Evolutionary conservation across 805 yeast species (phyloP).

Genomic region (Ogataea paraovalis): DNA sequence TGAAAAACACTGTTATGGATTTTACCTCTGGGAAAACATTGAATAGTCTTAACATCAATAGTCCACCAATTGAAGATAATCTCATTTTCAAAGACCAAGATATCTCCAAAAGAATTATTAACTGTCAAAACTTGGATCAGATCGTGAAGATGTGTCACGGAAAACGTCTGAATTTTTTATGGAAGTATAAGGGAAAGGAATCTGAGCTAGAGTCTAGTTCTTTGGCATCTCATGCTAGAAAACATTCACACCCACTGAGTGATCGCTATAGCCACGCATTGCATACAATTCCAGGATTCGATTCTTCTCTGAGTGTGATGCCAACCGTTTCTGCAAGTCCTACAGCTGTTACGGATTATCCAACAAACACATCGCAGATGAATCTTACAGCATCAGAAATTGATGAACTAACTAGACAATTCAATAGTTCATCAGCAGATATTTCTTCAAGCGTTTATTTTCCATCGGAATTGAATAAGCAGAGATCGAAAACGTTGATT

Average conservation of each 20-base stretch:
- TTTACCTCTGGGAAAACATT: constrained; percentile 34
- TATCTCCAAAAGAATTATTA: constrained; percentile 14
- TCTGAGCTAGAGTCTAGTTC: constrained; percentile 28
- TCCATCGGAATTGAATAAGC: constrained; percentile 11
- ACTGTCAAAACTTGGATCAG: constrained; percentile 27
- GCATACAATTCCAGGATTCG: not conserved
- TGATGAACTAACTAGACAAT: not conserved
- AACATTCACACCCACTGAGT: not conserved
- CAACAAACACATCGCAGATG: not conserved
- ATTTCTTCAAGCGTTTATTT: not conserved
- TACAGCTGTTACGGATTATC: not conserved
- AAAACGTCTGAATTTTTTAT: constrained; percentile 36
- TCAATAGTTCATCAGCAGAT: not conserved
- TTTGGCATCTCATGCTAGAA: constrained; percentile 14
- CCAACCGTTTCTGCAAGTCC: not conserved
- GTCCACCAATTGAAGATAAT: constrained; percentile 18
- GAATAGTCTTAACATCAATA: constrained; percentile 24
- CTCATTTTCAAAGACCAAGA: constrained; percentile 13
- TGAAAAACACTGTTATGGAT: constrained; percentile 35
- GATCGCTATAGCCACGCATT: not conserved
- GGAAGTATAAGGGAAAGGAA: constrained; percentile 48
- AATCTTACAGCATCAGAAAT: not conserved
- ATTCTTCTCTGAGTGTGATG: not conserved
- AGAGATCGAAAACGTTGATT: constrained; percentile 17
- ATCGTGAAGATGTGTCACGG: constrained; percentile 26